Evolutionary conservation across 2,329 filamentous ascomycete genomes (phyloP).

Genomic region (Helicocarpus griseus): DNA sequence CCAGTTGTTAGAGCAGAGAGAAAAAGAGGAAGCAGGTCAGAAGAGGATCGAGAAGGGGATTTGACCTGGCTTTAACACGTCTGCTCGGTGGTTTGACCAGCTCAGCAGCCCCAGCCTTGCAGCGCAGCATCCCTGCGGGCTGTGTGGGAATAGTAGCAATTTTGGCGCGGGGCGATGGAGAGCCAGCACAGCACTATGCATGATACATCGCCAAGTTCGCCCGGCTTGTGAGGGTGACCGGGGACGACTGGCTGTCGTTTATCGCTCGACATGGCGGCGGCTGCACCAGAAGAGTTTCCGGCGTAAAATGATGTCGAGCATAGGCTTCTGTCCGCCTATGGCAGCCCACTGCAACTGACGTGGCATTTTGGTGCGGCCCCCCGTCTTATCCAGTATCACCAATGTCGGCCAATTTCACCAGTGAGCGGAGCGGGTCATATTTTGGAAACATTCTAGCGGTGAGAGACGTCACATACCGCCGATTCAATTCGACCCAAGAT

Average conservation of each 20-base stretch:
- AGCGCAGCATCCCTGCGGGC: slow-evolving; percentile 1
- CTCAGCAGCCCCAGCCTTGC: slow-evolving; percentile 1
- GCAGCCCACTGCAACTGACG: slow-evolving; percentile 1
- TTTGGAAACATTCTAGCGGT: neutral
- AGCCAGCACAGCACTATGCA: neutral
- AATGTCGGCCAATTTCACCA: neutral
- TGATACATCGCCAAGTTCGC: neutral
- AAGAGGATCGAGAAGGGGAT: slow-evolving; percentile 8
- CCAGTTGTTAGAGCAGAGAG: slow-evolving; percentile 1
- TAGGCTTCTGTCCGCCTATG: neutral
- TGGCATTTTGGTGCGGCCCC: neutral
- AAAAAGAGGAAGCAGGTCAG: slow-evolving; percentile 5
- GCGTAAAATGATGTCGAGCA: neutral
- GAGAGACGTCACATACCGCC: neutral
- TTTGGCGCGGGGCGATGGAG: neutral
- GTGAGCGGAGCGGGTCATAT: neutral
- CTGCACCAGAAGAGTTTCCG: slow-evolving; percentile 1
- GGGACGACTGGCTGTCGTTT: slow-evolving; percentile 2
- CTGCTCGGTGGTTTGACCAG: neutral
- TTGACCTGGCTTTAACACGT: slow-evolving; percentile 11
- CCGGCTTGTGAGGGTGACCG: neutral
- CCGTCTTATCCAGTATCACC: neutral
- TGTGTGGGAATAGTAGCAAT: slow-evolving; percentile 1
- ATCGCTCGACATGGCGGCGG: neutral
- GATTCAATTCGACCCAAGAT: neutral